phyloP scores from a whole-genome alignment of 352 stramenopile species.

The Pythium oligandrum region DNA sequence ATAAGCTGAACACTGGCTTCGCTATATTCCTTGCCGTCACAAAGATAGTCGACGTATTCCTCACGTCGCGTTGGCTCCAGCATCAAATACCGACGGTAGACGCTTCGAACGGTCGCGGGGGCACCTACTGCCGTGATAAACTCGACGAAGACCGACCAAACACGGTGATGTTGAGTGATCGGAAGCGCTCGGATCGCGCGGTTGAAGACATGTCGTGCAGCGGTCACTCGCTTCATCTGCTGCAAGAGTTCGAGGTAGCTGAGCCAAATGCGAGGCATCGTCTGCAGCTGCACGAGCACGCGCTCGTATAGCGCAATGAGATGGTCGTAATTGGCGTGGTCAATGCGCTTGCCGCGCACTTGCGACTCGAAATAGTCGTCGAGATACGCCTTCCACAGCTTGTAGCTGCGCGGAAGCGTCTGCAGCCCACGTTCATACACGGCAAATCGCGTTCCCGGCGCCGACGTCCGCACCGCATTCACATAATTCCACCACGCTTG shows the following conservation, averaged over 20 bases:
- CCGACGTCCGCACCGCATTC: slow-evolving; percentile 6
- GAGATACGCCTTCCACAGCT: slow-evolving; percentile 92
- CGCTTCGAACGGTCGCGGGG: slow-evolving; percentile 70
- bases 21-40: slow-evolving; percentile 9
- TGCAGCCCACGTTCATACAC: slow-evolving; percentile 88
- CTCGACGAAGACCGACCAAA: slow-evolving; percentile 93
- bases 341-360: slow-evolving; percentile 60
- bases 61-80: slow-evolving; percentile 69
- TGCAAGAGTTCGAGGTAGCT: slow-evolving; percentile 82
- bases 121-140: slow-evolving; percentile 86
- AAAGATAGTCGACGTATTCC: slow-evolving; percentile 78
- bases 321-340: slow-evolving; percentile 33
- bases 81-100: slow-evolving; percentile 87
- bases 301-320: slow-evolving; percentile 81
- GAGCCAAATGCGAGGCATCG: slow-evolving; percentile 97
- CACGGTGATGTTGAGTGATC: slow-evolving; percentile 96
- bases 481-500: slow-evolving; percentile 83
- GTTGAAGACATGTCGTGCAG: slow-evolving; percentile 90
- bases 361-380: slow-evolving; percentile 60
- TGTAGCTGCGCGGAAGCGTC: slow-evolving; percentile 90
- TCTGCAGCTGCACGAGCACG: slow-evolving; percentile 89
- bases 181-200: slow-evolving; percentile 93
- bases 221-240: slow-evolving; percentile 73
- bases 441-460: slow-evolving; percentile 23
- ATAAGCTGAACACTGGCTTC: slow-evolving; percentile 28